Conservation (phyloP, 768 basidiomycete species). For the Pulveroboletus sp. region DNA sequence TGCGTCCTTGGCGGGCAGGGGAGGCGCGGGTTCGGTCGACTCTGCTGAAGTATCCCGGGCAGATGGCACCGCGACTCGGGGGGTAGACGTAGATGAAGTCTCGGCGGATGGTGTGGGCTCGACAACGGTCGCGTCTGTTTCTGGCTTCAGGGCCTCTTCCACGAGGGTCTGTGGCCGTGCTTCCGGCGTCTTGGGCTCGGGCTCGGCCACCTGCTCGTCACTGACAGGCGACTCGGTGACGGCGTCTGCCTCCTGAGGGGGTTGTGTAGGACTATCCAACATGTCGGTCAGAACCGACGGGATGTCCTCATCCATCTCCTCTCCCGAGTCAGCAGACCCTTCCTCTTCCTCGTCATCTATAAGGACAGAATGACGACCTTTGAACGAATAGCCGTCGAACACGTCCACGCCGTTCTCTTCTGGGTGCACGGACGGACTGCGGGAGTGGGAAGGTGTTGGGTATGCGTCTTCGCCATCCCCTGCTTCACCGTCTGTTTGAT, state of each 20-base stretch:
- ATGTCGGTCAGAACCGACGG: constrained; percentile 20
- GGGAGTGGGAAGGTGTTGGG: constrained; percentile 77
- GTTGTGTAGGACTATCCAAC: constrained; percentile 21
- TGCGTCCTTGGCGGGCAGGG: constrained; percentile 30
- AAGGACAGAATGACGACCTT: constrained; percentile 78
- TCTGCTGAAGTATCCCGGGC: constrained; percentile 3
- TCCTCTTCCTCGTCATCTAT: constrained; percentile 64
- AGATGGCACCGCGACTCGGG: constrained; percentile 12
- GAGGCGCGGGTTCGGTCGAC: constrained; percentile 23
- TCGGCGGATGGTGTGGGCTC: constrained; percentile 18
- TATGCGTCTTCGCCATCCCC: constrained; percentile 75
- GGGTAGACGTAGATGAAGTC: constrained; percentile 12
- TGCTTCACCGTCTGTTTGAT: constrained; percentile 65
- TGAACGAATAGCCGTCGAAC: constrained; percentile 94
- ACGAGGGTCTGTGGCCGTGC: constrained; percentile 46
- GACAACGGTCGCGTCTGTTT: constrained; percentile 7
- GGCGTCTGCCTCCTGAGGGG: constrained; percentile 27
- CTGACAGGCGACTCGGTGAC: constrained; percentile 35
- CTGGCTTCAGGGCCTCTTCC: constrained; percentile 19
- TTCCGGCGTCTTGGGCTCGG: constrained; percentile 77
- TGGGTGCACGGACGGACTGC: constrained; percentile 65
- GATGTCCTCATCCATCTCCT: constrained; percentile 38
- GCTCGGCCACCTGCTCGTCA: constrained; percentile 40
- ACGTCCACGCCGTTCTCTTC: constrained; percentile 60
- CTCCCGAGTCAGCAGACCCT: constrained; percentile 30